A percentile compares a stretch with the other conserved stretches of the same genome.
These are phyloP conservation scores for Fusarium armeniacum DNA, from an alignment of 2,329 filamentous ascomycete species.

Conservation along the genomic window DNA sequence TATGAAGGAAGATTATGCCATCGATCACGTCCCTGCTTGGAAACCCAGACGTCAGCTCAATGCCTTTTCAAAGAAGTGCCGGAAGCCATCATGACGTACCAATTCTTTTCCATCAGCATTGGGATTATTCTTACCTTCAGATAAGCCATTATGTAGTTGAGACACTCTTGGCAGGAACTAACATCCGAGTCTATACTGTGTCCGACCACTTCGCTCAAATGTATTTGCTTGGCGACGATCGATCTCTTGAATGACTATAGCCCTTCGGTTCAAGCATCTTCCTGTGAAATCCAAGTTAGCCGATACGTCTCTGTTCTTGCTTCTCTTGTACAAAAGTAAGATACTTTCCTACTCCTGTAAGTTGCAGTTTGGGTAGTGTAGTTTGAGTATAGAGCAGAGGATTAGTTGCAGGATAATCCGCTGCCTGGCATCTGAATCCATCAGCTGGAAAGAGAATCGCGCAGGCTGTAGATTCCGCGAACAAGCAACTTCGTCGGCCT, in stretches of 20 bases:
- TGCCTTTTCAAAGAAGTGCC: too few relatives aligned
- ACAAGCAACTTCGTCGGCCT: not conserved
- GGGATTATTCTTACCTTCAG: not conserved
- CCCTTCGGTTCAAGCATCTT: not conserved
- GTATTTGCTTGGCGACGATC: not conserved
- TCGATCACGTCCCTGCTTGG: not conserved
- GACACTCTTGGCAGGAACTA: not conserved
- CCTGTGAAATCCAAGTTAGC: not conserved
- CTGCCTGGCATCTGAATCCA: not conserved
- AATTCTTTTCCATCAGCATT: not conserved
- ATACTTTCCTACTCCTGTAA: not conserved
- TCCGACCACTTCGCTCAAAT: not conserved
- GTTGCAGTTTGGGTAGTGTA: not conserved
- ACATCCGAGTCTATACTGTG: not conserved
- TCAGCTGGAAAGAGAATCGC: too few relatives aligned
- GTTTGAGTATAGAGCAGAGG: not conserved
- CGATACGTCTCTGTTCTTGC: fast-evolving
- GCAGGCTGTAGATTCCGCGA: fast-evolving
- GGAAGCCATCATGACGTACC: not conserved
- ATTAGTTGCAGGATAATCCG: too few relatives aligned
- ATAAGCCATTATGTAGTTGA: not conserved
- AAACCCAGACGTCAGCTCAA: not conserved
- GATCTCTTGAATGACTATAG: not conserved
- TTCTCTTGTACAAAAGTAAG: fast-evolving
- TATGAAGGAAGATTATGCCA: too few relatives aligned